phyloP scores from a whole-genome alignment of 2,329 filamentous ascomycete species.

The Aspergillus texensis region DNA sequence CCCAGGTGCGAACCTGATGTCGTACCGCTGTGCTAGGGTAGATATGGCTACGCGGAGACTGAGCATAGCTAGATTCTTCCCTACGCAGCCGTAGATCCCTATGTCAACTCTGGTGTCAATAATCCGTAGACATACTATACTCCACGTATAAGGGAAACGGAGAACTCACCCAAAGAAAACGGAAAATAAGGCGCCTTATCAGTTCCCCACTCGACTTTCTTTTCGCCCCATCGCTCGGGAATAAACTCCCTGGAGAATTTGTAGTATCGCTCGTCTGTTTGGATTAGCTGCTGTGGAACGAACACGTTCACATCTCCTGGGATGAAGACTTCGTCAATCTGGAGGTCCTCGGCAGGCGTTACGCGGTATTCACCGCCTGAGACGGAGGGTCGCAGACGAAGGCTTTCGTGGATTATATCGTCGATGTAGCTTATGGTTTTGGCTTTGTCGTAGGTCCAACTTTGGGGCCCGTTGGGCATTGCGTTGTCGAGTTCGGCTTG shows the following conservation, averaged over 20 bases:
- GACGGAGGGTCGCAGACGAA: conserved; percentile 39
- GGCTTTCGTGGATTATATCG: conserved; percentile 69
- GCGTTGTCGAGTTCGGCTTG: conserved; percentile 32
- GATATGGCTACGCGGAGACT: conserved; percentile 31
- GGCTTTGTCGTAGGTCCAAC: conserved; percentile 70
- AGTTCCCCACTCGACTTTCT: conserved; percentile 17
- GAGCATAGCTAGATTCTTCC: conserved; percentile 36
- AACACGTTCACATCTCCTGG: conserved; percentile 34
- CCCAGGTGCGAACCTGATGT: conserved; percentile 24
- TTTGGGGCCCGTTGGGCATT: conserved; percentile 25
- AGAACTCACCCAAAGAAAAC: conserved; percentile 24
- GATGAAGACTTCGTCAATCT: conserved; percentile 36
- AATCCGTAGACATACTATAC: background rate
- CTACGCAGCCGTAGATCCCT: conserved; percentile 34
- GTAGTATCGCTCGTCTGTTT: conserved; percentile 28
- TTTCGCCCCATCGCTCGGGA: conserved; percentile 35
- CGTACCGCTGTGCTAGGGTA: conserved; percentile 20
- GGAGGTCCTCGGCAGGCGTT: conserved; percentile 33
- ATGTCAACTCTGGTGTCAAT: conserved; percentile 8
- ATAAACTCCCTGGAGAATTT: conserved; percentile 28
- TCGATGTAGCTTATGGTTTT: conserved; percentile 80
- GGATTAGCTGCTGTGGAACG: conserved; percentile 27
- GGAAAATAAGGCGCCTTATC: conserved; percentile 30
- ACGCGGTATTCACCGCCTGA: conserved; percentile 34
- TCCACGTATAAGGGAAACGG: too few relatives aligned